Evolutionary conservation across 768 basidiomycete genomes (phyloP).

Genomic region (Piloderma croceum): DNA sequence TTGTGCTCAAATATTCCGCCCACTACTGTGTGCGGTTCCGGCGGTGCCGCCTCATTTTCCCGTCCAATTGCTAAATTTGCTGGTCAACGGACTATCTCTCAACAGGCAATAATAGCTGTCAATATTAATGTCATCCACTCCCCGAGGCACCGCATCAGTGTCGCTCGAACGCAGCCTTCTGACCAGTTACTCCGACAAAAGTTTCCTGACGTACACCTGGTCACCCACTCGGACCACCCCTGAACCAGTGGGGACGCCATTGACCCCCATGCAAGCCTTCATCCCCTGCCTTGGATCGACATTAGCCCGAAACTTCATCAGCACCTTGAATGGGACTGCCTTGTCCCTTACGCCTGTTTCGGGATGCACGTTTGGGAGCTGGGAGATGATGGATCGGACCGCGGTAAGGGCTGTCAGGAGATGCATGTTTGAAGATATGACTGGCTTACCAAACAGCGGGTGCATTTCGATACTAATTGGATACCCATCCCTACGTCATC

Average conservation of each 20-base stretch:
- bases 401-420: constrained; percentile 2
- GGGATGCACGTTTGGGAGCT: constrained; percentile 73
- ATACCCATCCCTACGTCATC: constrained; percentile 26
- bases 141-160: too few species aligned
- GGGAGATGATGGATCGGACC: constrained; percentile 9
- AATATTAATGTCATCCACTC: too few species aligned
- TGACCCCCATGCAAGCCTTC: constrained; percentile 64
- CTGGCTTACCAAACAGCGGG: constrained; percentile 63
- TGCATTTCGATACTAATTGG: constrained; percentile 61
- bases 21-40: too few species aligned
- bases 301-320: constrained; percentile 67
- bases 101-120: too few species aligned
- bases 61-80: too few species aligned
- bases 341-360: constrained; percentile 59
- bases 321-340: constrained; percentile 69
- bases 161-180: too few species aligned
- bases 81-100: too few species aligned
- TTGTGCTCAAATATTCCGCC: too few species aligned
- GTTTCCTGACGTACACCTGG: constrained; percentile 44
- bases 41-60: too few species aligned
- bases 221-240: constrained; percentile 64
- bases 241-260: constrained; percentile 45
- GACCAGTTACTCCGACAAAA: too few species aligned
- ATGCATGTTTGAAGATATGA: too few species aligned
- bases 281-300: constrained; percentile 43